Evolutionary conservation across 441 rosid species (phyloP), one percentile per base, ranked within the genome.

Genomic region (Mallotus repandus): DNA sequence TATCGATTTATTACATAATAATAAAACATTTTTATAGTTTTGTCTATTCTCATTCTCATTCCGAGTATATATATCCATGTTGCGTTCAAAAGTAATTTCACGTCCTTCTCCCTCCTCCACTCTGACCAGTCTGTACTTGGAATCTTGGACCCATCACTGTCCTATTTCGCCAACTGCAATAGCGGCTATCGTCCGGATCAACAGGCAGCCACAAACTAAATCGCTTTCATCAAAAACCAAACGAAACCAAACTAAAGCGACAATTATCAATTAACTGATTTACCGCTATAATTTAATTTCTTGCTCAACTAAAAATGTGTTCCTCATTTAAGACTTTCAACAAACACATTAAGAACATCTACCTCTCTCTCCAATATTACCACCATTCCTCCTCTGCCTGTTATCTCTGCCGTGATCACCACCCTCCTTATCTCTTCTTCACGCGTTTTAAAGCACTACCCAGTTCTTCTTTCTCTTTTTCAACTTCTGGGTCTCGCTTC

Each of bases 241-340:
- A 29, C 32, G 32, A 29, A 29, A 32, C 41, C 14, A 1, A 41
- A 56, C 54, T 32, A 19, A 35, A 41, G 25, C 32, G 5, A 7
- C 62, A 38, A 21, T 56, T 59, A 38, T 29, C 32, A 29, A 29
- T 29, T 29, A 29, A 29, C 32, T 29, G 32, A 29, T 29, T 29
- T 29, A 29, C 32, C 32, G 32, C 32, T 29, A 29, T 29, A 29
- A 29, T 29, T 29, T 29, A 29, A 1, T 29, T 29, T 29, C 32
- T 29, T 29, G 32, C 54, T 58, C 48, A 60, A 55, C 74, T 35
- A 69, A 10, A 53, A 77, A 29, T 78, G 81, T 63, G 57, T 52
- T 66, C 76, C 63, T 67, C 77, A 70, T 79, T 74, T 54, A 79
- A 70, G 32, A 19, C 73, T 32, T 41, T 79, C 56, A 66, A 63